phyloP scores from a whole-genome alignment of 202 grass and related monocot species.

The Saccharum hybrid region DNA sequence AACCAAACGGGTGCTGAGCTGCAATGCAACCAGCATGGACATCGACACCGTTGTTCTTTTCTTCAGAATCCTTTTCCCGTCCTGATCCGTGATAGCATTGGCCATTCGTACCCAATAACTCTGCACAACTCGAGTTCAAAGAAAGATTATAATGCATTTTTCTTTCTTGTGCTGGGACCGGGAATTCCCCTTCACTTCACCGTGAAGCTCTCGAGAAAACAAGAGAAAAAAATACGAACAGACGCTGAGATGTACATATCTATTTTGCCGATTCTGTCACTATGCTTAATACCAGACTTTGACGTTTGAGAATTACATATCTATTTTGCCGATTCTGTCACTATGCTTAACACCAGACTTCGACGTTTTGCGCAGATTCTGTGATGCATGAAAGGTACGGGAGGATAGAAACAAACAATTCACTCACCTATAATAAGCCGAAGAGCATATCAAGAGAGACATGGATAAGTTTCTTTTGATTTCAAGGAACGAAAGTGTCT shows the following conservation, averaged over 20 bases:
- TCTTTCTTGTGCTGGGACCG: background rate
- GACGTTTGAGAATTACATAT: no score
- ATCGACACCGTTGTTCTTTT: background rate
- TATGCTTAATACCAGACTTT: no score
- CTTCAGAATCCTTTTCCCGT: background rate
- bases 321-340: background rate
- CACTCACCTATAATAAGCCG: conserved; percentile 3
- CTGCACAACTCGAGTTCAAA: background rate
- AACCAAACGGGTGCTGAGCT: background rate
- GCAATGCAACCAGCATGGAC: background rate
- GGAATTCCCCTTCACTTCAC: background rate
- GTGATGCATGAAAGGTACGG: conserved; percentile 1
- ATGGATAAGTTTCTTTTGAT: background rate
- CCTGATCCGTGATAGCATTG: background rate
- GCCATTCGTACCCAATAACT: background rate
- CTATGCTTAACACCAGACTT: conserved; percentile 1
- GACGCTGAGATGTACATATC: background rate
- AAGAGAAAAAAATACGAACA: background rate
- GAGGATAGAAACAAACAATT: background rate
- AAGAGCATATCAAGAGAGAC: background rate
- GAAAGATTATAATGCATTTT: background rate
- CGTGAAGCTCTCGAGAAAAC: background rate
- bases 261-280: no score
- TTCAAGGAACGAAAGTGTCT: background rate
- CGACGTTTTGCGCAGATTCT: background rate